Base-by-base conservation (phyloP, 2,329 filamentous ascomycete genomes). In the Magnaporthales sp. region DNA sequence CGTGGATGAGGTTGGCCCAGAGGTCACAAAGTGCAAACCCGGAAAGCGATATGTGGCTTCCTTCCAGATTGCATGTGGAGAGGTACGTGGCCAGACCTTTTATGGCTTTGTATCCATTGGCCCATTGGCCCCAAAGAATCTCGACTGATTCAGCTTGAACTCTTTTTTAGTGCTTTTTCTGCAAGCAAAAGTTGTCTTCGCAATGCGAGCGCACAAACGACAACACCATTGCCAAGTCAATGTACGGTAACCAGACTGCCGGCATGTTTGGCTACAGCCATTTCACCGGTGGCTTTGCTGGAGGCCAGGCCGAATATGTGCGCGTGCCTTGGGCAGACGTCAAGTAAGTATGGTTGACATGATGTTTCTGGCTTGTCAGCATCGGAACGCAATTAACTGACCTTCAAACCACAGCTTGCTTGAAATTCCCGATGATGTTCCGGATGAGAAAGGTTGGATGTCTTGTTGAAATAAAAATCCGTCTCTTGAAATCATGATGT, bases 221-320 rank as follows among this genome's bases (percentile, higher is more conserved):
- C 58, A 95, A 92, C 75, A 88, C 83, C 0, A 83, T 87, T 61
- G 84, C 85, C 69, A 89, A 90, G 70, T 86, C 84, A 66, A 89
- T 96, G 87, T 96, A 95, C 73, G 92, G 92, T 13, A 87, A 87
- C 2, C 83, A 87, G 64, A 93, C 91, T 4, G 84, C 91, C 0
- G 92, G 87, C 22, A 88, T 91, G 70, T 90, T 91, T 72, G 89
- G 89, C 1, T 91, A 91, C 73, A 88, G 86, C 2, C 89, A 92
- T 73, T 91, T 96, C 74, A 93, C 91, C 0, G 92, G 92, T 7
- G 93, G 93, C 0, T 96, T 94, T 74, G 91, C 92, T 0, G 92
- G 93, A 63, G 92, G 92, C 0, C 93, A 96, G 77, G 90, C 92
- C 4, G 93, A 96, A 78, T 96, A 92, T 72, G 89, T 93, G 0